Evolutionary conservation across 225 moss, liverwort and hornwort species (phyloP).

Genomic region (Climacium dendroides): DNA sequence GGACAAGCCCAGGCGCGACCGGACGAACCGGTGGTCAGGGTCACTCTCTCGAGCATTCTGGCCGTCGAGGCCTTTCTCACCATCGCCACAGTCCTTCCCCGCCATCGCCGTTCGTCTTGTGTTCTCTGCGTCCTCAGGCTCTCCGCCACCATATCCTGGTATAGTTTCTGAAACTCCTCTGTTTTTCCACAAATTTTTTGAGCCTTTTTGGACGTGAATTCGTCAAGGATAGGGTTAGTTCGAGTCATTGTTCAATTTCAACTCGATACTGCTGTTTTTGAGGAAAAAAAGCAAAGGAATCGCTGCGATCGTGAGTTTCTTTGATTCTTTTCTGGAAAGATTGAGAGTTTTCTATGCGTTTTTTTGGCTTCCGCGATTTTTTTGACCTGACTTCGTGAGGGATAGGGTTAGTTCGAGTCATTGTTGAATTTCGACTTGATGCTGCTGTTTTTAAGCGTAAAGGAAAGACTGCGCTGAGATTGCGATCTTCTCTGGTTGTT

Average conservation of each 20-base stretch:
- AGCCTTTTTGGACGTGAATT: neutral
- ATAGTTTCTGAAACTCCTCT: neutral
- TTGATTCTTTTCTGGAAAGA: neutral
- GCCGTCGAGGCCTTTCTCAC: neutral
- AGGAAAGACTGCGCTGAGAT: neutral
- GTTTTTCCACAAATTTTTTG: neutral
- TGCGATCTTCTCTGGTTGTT: neutral
- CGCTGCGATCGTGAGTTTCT: neutral
- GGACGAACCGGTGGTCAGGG: neutral
- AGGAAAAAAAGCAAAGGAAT: too few species aligned
- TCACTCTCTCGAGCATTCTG: neutral
- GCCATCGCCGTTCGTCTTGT: neutral
- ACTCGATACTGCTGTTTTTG: neutral
- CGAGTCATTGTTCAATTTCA: neutral
- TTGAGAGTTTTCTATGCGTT: neutral
- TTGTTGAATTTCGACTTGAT: neutral
- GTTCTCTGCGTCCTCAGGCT: neutral
- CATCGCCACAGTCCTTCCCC: neutral
- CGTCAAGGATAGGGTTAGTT: constrained; percentile 1
- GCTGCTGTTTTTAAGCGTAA: neutral
- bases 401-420: constrained; percentile 1
- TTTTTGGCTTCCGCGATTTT: neutral
- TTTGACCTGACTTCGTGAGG: neutral
- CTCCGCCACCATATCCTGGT: neutral
- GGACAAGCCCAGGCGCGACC: neutral